Evolutionary conservation across 345 rosid genomes (phyloP).

Genomic region (Rhizophora mangle): DNA sequence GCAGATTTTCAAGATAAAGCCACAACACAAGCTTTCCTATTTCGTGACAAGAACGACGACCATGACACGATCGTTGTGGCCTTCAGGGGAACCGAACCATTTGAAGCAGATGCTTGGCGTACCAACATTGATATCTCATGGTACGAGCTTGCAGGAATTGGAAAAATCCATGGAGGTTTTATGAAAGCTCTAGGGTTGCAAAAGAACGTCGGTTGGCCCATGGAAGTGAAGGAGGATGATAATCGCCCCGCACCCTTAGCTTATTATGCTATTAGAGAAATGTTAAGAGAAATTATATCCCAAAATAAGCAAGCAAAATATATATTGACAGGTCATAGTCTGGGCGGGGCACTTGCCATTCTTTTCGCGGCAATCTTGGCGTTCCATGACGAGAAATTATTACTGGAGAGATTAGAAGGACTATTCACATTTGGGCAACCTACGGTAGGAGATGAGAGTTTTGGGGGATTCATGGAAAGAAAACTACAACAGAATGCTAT

Average conservation of each 20-base stretch:
- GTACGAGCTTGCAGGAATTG: conserved; percentile 57
- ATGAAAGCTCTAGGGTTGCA: conserved; percentile 82
- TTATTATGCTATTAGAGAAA: conserved; percentile 56
- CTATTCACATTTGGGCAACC: conserved; percentile 79
- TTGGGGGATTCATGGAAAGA: conserved; percentile 53
- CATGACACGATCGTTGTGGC: conserved; percentile 52
- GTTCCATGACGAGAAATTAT: conserved; percentile 44
- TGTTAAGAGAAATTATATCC: conserved; percentile 29
- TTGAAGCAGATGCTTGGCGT: conserved; percentile 65
- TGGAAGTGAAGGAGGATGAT: conserved; percentile 21
- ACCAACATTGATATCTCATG: conserved; percentile 70
- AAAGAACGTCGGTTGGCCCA: conserved; percentile 54
- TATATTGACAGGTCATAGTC: conserved; percentile 66
- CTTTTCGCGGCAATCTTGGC: conserved; percentile 52
- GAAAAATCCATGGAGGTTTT: conserved; percentile 71
- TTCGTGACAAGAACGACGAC: conserved; percentile 34
- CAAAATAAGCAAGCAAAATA: conserved; percentile 35
- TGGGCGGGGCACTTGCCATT: conserved; percentile 76
- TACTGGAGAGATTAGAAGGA: conserved; percentile 55
- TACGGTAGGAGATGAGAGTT: conserved; percentile 62
- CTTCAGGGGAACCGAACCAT: conserved; percentile 66
- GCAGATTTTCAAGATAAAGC: conserved; percentile 57
- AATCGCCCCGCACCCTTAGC: conserved; percentile 35
- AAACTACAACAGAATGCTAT: conserved; percentile 36
- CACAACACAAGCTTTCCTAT: conserved; percentile 55